Conservation (phyloP, 352 stramenopile species). For the Phytophthora brassicae region DNA sequence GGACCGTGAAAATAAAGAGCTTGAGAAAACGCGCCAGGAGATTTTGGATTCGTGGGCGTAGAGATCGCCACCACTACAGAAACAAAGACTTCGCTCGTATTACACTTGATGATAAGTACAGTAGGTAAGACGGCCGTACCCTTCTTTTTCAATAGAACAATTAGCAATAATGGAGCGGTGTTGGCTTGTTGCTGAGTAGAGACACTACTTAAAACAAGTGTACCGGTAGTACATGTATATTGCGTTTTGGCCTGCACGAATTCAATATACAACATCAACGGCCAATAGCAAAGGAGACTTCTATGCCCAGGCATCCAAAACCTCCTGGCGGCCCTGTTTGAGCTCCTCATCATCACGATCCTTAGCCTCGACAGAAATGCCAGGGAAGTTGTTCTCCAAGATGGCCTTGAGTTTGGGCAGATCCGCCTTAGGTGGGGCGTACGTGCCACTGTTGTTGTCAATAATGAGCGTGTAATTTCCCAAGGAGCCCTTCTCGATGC, state of each 20-base stretch:
- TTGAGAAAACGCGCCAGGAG: constrained; percentile 29
- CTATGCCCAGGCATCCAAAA: constrained; percentile 38
- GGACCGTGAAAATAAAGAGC: constrained; percentile 28
- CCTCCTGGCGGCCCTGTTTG: constrained; percentile 28
- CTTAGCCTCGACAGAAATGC: constrained; percentile 28
- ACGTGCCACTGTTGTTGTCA: constrained; percentile 51
- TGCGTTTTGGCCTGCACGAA: background rate
- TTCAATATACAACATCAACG: background rate
- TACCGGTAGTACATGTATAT: too few species aligned
- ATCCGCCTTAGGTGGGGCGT: constrained; percentile 34
- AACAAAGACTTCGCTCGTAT: too few species aligned
- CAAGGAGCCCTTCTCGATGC: constrained; percentile 30
- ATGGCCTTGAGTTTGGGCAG: constrained; percentile 36
- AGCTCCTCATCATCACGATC: constrained; percentile 33
- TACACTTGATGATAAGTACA: too few species aligned
- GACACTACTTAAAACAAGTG: background rate
- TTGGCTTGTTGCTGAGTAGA: too few species aligned
- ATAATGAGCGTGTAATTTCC: constrained; percentile 38
- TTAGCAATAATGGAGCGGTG: too few species aligned
- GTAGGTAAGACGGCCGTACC: too few species aligned
- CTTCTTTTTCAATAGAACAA: too few species aligned
- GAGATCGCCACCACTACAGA: background rate
- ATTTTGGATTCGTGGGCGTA: constrained; percentile 36
- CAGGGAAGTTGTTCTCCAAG: constrained; percentile 39
- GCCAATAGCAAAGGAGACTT: background rate